Evolutionary conservation across 192 early-diverging fungal genomes (phyloP).

Genomic region (Backusella tarrabulga): DNA sequence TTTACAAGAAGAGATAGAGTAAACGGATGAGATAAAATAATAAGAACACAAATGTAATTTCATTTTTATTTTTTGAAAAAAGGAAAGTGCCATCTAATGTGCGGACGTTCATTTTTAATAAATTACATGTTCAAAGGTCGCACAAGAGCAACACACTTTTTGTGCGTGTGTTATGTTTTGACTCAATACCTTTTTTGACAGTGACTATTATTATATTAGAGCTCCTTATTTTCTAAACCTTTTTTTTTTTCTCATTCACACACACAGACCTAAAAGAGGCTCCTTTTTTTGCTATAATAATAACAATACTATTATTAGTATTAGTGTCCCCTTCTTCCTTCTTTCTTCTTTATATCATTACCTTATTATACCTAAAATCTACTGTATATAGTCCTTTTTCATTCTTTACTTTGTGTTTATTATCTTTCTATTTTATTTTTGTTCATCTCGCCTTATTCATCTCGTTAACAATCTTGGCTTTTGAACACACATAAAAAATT

Average conservation of each 20-base stretch:
- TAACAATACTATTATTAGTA: not conserved
- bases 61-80: not conserved
- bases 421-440: not conserved
- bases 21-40: not conserved
- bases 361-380: not conserved
- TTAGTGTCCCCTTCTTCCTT: not conserved
- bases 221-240: not conserved
- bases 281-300: not conserved
- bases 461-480: conserved; percentile 4
- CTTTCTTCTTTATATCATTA: not conserved
- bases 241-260: not conserved
- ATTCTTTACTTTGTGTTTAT: not conserved
- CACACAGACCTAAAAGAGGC: not conserved
- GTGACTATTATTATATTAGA: conserved; percentile 3
- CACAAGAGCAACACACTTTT: not conserved
- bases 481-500: not conserved
- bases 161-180: not conserved
- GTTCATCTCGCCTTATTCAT: conserved; percentile 3
- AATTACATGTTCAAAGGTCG: not conserved
- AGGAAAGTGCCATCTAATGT: not conserved
- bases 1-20: not conserved
- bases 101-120: not conserved
- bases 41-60: not conserved
- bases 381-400: not conserved
- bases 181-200: not conserved